phyloP scores from a whole-genome alignment of 805 yeast genomes.

The Pichia californica region DNA sequence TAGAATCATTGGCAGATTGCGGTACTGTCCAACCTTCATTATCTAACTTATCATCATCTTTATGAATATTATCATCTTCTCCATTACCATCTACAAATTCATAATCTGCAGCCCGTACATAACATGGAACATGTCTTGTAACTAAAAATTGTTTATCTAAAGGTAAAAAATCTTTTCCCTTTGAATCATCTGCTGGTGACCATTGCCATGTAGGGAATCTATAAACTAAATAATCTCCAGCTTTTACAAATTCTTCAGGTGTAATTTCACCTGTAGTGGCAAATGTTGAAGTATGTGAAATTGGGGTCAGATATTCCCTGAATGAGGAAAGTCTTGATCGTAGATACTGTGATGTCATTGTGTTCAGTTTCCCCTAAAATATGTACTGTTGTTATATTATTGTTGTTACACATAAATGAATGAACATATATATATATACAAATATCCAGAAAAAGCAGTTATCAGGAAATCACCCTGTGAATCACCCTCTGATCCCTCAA shows the following conservation, averaged over 20 bases:
- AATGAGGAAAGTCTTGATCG: conserved; percentile 77
- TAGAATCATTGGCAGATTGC: too few species aligned
- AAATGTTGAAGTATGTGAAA: conserved; percentile 81
- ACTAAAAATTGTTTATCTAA: conserved; percentile 80
- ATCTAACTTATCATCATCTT: conserved; percentile 16
- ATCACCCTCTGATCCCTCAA: too few species aligned
- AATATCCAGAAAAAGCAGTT: too few species aligned
- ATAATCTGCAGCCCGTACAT: conserved; percentile 57
- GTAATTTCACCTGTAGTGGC: conserved; percentile 84
- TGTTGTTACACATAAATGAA: too few species aligned
- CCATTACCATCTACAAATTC: conserved; percentile 20
- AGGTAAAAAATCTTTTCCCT: conserved; percentile 68
- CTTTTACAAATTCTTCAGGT: conserved; percentile 89
- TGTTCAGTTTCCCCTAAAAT: background rate
- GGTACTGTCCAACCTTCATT: background rate
- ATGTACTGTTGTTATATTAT: background rate
- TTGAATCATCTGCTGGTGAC: conserved; percentile 54
- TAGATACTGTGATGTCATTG: conserved; percentile 30
- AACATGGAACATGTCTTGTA: conserved; percentile 84
- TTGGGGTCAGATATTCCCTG: conserved; percentile 91
- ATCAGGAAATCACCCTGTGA: too few species aligned
- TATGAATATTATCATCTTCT: conserved; percentile 2
- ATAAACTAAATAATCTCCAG: conserved; percentile 88
- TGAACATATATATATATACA: too few species aligned
- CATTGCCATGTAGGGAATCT: conserved; percentile 98